Percentiles rank a stretch among this genome's conserved stretches.
Evolutionary conservation across 306 rosid genomes (phyloP).

Genomic region (Mucuna pruriens): DNA sequence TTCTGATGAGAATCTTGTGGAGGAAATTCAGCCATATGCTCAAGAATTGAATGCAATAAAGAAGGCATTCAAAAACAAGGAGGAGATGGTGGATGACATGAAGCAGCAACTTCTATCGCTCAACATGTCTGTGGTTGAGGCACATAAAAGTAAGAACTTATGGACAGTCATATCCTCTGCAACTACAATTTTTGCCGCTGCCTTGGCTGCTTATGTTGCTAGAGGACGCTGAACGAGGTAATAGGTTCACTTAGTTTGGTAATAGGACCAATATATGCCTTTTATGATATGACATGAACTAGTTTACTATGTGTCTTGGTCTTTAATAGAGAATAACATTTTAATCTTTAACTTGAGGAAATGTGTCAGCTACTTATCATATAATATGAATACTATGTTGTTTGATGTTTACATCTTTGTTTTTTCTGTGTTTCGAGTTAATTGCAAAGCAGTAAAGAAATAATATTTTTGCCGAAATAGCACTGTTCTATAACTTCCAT

Average conservation of each 20-base stretch:
- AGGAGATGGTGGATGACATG: slow-evolving; percentile 63
- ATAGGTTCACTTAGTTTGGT: slow-evolving; percentile 32
- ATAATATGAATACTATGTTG: slow-evolving; percentile 2
- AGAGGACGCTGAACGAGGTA: slow-evolving; percentile 76
- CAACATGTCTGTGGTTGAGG: slow-evolving; percentile 46
- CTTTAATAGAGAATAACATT: slow-evolving; percentile 37
- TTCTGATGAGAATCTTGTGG: slow-evolving; percentile 48
- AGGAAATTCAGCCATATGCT: slow-evolving; percentile 49
- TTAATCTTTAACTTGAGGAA: slow-evolving; percentile 3
- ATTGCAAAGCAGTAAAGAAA: not conserved
- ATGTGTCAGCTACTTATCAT: not conserved
- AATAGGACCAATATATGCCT: slow-evolving; percentile 39
- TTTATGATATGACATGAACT: slow-evolving; percentile 24
- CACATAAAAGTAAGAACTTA: slow-evolving; percentile 60
- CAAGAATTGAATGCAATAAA: slow-evolving; percentile 70
- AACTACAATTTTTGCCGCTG: slow-evolving; percentile 70
- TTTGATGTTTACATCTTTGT: not conserved
- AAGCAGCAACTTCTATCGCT: slow-evolving; percentile 49
- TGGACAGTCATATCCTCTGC: slow-evolving; percentile 74
- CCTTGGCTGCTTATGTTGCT: slow-evolving; percentile 64
- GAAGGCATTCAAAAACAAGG: slow-evolving; percentile 65
- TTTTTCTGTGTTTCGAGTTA: slow-evolving; percentile 9
- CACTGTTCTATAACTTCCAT: not conserved
- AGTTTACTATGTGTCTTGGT: slow-evolving; percentile 24
- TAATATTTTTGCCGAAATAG: not conserved